phyloP scores from a whole-genome alignment of 176 grass and related monocot genomes.

The Juncus inflexus region DNA sequence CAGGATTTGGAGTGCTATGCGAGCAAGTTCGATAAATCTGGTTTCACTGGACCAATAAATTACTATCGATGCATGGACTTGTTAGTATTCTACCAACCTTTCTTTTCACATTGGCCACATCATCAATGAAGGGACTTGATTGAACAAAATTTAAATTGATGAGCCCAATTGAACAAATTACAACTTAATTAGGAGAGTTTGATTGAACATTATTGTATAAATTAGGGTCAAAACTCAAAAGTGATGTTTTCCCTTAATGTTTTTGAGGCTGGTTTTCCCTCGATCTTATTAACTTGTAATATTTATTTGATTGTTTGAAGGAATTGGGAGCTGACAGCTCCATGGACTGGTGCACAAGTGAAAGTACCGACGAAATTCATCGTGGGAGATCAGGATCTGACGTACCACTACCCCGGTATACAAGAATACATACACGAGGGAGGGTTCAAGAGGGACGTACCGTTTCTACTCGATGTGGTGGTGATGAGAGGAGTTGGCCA shows the following conservation, averaged over 20 bases:
- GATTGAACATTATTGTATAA: too few species aligned
- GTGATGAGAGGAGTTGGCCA: conserved; percentile 32
- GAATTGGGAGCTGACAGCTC: conserved; percentile 39
- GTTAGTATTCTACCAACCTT: conserved; percentile 24
- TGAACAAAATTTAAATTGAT: too few species aligned
- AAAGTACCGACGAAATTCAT: conserved; percentile 37
- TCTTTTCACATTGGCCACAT: neutral
- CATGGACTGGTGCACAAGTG: conserved; percentile 30
- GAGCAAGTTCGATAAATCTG: conserved; percentile 42
- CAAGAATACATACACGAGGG: conserved; percentile 45
- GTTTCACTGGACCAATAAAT: conserved; percentile 45
- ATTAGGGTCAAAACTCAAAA: too few species aligned
- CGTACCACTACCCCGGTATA: conserved; percentile 27
- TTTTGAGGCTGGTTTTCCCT: too few species aligned
- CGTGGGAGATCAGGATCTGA: conserved; percentile 17
- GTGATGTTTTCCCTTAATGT: too few species aligned
- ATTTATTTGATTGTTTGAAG: conserved; percentile 4
- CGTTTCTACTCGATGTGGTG: conserved; percentile 33
- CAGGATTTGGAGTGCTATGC: conserved; percentile 41
- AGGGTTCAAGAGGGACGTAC: conserved; percentile 39
- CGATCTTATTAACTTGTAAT: neutral
- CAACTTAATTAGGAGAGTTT: too few species aligned
- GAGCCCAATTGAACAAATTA: too few species aligned
- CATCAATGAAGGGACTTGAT: too few species aligned
- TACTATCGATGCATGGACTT: conserved; percentile 53